A percentile compares a stretch with the other conserved stretches of the same genome.
Conservation (phyloP, 768 basidiomycete species). For the Pleurotus ostreatus region DNA sequence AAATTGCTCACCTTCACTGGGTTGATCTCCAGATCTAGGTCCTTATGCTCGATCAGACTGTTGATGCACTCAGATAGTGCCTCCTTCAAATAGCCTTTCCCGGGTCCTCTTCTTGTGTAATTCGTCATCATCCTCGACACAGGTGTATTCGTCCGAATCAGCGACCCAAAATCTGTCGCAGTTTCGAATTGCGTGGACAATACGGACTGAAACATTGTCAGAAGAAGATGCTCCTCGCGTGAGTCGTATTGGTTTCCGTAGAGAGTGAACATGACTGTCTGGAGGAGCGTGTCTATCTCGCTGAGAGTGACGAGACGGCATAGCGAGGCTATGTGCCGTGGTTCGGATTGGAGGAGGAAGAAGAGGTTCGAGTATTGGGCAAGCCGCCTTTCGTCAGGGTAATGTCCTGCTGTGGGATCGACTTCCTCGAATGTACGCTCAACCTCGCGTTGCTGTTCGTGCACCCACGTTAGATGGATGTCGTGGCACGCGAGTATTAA, state of each 20-base stretch:
- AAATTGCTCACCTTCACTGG: slow-evolving; percentile 76
- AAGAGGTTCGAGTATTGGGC: slow-evolving; percentile 98
- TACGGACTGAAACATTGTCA: slow-evolving; percentile 99
- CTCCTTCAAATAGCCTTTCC: slow-evolving; percentile 96
- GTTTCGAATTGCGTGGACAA: slow-evolving; percentile 98
- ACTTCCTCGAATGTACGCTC: slow-evolving; percentile 93
- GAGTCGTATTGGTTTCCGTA: slow-evolving; percentile 99
- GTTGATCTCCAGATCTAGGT: slow-evolving; percentile 98
- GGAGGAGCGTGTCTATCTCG: slow-evolving; percentile 97
- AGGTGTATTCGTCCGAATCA: slow-evolving; percentile 96
- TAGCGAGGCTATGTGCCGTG: slow-evolving; percentile 91
- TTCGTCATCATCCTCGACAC: slow-evolving; percentile 99
- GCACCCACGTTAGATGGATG: no score
- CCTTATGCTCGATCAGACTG: slow-evolving; percentile 97
- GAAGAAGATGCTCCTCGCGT: slow-evolving; percentile 93
- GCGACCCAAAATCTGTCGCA: slow-evolving; percentile 94
- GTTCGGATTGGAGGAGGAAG: slow-evolving; percentile 97
- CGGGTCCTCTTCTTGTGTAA: slow-evolving; percentile 95
- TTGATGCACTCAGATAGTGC: slow-evolving; percentile 98
- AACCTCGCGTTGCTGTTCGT: slow-evolving; percentile 83
- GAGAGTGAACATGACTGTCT: slow-evolving; percentile 99
- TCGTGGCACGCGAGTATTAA: no score
- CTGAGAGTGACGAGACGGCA: slow-evolving; percentile 93
- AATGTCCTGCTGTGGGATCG: slow-evolving; percentile 86
- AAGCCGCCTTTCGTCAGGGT: slow-evolving; percentile 90